A percentile compares a stretch with the other conserved stretches of the same genome.
Evolutionary conservation across 1,284 basidiomycete species (phyloP).

Genomic region (Phylloboletellus chloephorus): DNA sequence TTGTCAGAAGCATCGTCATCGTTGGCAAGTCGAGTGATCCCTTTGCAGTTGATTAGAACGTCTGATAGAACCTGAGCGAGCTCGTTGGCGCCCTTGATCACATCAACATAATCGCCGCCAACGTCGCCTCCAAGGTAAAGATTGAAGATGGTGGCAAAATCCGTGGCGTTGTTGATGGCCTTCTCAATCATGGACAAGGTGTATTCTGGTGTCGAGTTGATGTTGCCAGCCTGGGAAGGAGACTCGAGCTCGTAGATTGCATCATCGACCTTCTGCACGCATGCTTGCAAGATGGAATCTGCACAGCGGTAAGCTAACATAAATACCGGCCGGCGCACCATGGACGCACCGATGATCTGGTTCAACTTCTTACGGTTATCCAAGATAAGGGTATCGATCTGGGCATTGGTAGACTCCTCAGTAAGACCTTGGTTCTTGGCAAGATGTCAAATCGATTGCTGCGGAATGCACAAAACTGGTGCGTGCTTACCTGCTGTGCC

Average conservation of each 20-base stretch:
- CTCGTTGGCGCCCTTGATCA: constrained; percentile 97
- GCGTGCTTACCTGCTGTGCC: constrained; percentile 64
- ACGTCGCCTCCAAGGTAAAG: constrained; percentile 84
- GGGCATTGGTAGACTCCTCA: constrained; percentile 88
- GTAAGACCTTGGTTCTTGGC: constrained; percentile 73
- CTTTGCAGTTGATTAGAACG: constrained; percentile 90
- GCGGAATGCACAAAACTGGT: not conserved
- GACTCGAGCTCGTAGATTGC: constrained; percentile 97
- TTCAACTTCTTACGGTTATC: constrained; percentile 98
- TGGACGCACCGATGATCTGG: constrained; percentile 80
- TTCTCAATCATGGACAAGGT: constrained; percentile 99
- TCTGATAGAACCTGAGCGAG: constrained; percentile 92
- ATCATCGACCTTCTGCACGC: constrained; percentile 96
- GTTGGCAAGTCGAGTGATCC: constrained; percentile 87
- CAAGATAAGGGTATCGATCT: constrained; percentile 95
- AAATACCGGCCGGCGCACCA: not conserved
- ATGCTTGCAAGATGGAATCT: constrained; percentile 97
- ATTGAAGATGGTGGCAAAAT: constrained; percentile 94
- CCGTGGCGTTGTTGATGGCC: constrained; percentile 87
- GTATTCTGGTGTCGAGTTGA: constrained; percentile 96
- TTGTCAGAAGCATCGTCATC: constrained; percentile 91
- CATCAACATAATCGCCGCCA: constrained; percentile 94
- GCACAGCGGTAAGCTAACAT: constrained; percentile 8
- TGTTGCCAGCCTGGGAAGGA: constrained; percentile 88
- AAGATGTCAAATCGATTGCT: constrained; percentile 13